phyloP scores from a whole-genome alignment of 148 eudicot species.

The Rhododendron williamsianum region DNA sequence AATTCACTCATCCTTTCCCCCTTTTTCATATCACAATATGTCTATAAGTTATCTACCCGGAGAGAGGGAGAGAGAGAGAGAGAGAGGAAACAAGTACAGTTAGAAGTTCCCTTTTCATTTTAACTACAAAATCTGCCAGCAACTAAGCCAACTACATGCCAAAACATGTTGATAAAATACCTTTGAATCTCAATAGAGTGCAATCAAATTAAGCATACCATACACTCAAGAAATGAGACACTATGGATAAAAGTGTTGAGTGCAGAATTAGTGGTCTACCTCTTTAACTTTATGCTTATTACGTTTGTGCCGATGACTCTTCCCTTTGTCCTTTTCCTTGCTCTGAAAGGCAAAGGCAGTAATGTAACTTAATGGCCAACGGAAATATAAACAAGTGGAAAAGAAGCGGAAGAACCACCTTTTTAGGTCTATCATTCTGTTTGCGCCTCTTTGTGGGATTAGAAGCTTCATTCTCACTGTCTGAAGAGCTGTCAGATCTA shows the following conservation, averaged over 20 bases:
- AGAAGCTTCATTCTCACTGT: slow-evolving; percentile 55
- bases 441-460: slow-evolving; percentile 57
- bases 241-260: background rate
- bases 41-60: background rate
- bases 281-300: slow-evolving; percentile 63
- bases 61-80: background rate
- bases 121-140: background rate
- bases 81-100: background rate
- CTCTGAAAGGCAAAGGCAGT: slow-evolving; percentile 32
- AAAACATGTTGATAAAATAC: background rate
- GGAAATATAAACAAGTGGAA: background rate
- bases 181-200: background rate
- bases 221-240: background rate
- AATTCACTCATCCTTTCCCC: background rate
- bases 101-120: background rate
- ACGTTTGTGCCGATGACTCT: slow-evolving; percentile 54
- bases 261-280: slow-evolving; percentile 41
- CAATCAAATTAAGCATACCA: background rate
- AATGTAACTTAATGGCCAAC: background rate
- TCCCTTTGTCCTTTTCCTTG: slow-evolving; percentile 73
- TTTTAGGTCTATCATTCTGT: slow-evolving; percentile 54
- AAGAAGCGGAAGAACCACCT: slow-evolving; percentile 37
- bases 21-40: background rate
- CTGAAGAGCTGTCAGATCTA: slow-evolving; percentile 56
- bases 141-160: background rate